Base-by-base conservation (phyloP, 768 basidiomycete genomes). In the Phylloporus sp. region DNA sequence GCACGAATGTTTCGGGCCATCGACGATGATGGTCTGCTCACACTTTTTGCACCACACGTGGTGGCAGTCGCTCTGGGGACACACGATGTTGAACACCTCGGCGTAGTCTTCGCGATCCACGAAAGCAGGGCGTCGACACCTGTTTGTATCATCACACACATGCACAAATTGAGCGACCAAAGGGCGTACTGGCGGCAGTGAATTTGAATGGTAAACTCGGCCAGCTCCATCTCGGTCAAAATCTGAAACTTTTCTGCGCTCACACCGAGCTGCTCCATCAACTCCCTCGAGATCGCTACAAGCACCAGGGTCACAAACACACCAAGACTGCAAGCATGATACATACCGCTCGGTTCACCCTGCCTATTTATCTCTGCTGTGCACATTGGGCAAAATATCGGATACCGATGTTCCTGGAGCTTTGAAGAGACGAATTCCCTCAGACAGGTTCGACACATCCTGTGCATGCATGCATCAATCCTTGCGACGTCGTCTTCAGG, bases 41-140 rank as follows among this genome's bases (percentile, higher is more conserved):
- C 84, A 86, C 27, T 65, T 64, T 66, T 80, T 85, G 65, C 84
- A 86, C 85, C 84, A 86, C 7, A 72, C 67, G 55, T 81, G 66
- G 1, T 65, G 59, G 50, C 84, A 86, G 16, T 65, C 62, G 0
- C 62, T 68, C 28, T 77, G 60, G 4, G 81, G 82, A 53, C 85
- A 86, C 11, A 67, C 61, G 31, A 86, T 64, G 22, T 73, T 70
- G 28, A 65, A 63, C 13, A 62, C 60, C 3, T 68, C 68, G 11
- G 67, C 61, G 52, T 77, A 73, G 49, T 83, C 80, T 32, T 65
- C 57, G 24, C 76, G 74, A 57, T 81, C 82, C 13, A 86, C 77
- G 47, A 74, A 76, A 15, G 75, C 64, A 2, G 76, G 71, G 18
- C 74, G 62, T 18, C 70, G 61, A 58, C 84, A 85, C 56, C 84